Evolutionary conservation across 2,329 filamentous ascomycete genomes (phyloP).

Genomic region (Colletotrichum plurivorum): DNA sequence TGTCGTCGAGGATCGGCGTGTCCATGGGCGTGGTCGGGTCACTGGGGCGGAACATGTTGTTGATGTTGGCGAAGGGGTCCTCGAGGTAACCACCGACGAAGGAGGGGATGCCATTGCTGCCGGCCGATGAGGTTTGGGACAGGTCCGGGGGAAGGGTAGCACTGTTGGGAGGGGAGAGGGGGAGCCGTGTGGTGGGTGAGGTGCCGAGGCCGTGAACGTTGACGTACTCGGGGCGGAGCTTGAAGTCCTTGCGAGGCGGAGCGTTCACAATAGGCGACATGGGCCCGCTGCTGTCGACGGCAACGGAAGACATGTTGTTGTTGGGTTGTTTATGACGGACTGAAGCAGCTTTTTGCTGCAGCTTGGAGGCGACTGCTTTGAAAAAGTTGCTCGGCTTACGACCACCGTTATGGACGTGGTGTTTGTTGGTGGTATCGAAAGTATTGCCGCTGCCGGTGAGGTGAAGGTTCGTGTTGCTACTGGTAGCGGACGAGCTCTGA

Average conservation of each 20-base stretch:
- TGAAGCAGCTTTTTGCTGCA: constrained; percentile 56
- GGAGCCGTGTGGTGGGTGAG: constrained; percentile 41
- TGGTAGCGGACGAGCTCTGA: constrained; percentile 48
- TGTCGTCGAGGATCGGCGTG: constrained; percentile 52
- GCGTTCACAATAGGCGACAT: constrained; percentile 38
- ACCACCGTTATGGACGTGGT: constrained; percentile 19
- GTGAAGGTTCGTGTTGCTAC: constrained; percentile 46
- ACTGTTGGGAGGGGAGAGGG: constrained; percentile 43
- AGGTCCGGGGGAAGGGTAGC: constrained; percentile 45
- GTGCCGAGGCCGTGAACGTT: constrained; percentile 31
- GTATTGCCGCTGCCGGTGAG: constrained; percentile 43
- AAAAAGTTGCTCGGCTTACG: constrained; percentile 57
- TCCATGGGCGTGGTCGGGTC: constrained; percentile 55
- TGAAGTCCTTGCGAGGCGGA: constrained; percentile 50
- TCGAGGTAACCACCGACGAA: constrained; percentile 56
- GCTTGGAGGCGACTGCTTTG: constrained; percentile 57
- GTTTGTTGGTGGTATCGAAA: constrained; percentile 43
- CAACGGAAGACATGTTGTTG: constrained; percentile 41
- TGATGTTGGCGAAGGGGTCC: constrained; percentile 55
- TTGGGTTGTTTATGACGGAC: constrained; percentile 45
- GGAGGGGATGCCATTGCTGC: constrained; percentile 42
- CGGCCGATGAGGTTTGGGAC: constrained; percentile 26
- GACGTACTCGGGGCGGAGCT: constrained; percentile 48
- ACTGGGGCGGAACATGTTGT: constrained; percentile 47
- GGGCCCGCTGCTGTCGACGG: constrained; percentile 33